Base-by-base conservation (phyloP, 331 rosid genomes). In the Pyracantha coccinea region DNA sequence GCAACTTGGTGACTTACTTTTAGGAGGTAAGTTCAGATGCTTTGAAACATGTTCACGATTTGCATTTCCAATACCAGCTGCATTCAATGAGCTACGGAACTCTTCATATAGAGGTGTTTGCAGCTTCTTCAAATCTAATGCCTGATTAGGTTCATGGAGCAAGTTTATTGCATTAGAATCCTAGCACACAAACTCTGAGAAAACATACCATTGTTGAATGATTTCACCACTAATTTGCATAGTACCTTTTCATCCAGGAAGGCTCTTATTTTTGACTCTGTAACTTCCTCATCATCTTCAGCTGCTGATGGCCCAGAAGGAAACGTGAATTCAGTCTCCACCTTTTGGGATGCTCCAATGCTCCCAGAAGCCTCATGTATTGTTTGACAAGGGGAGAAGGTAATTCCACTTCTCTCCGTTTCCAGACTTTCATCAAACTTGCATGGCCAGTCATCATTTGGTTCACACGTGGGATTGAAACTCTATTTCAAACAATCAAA, bases 201-300 rank as follows among this genome's bases (percentile, higher is more conserved):
- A 66, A 23, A 63, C 60, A 35, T 63, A 19, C n/a, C 55, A 78
- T 29, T 58, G 41, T 73, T 57, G 19, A 72, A 24, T 69, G 16
- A 68, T 25, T 44, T 27, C 28, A 73, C 52, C 53, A 52, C 35
- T 29, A 38, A 16, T 70, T 45, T 57, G 31, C 74, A 54, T 5
- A 52, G 69, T 73, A 90, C 95, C 95, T 90, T 92, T 44, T 81
- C 93, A 71, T 90, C 96, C 45, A 92, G 77, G 81, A 92, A 92
- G 75, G 88, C 91, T 87, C 89, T 87, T 79, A 92, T 92, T 85
- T 90, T 92, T 60, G 77, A 84, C 66, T 92, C 98, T 0, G 94
- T 87, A 57, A 92, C 89, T 79, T 92, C 98, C 68, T 90, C 96
- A 69, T 92, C 95, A 59, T 92, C 95, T 69, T 89, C 95, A 57